phyloP scores from a whole-genome alignment of 176 grass and related monocot species.

The Hsuehochloa calcarea region DNA sequence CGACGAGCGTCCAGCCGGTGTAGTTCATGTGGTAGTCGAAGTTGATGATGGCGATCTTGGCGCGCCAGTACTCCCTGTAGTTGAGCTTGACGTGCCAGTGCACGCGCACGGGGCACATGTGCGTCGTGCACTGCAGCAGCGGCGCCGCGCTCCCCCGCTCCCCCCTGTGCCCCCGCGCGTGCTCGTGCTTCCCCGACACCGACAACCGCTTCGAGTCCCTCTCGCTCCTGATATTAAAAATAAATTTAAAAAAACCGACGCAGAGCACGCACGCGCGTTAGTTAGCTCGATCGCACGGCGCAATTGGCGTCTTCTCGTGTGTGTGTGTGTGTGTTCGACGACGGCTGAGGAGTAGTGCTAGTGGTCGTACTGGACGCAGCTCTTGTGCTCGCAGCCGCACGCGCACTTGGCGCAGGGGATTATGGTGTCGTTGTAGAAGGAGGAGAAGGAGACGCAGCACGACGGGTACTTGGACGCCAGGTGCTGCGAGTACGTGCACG shows the following conservation, averaged over 20 bases:
- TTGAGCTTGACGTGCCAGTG: constrained; percentile 98
- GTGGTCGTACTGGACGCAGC: constrained; percentile 56
- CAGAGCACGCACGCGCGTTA: background rate
- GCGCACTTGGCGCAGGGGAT: constrained; percentile 74
- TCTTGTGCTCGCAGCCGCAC: constrained; percentile 90
- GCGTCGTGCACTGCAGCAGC: constrained; percentile 76
- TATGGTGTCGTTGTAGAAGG: constrained; percentile 97
- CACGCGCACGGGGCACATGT: constrained; percentile 96
- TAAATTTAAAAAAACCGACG: no score
- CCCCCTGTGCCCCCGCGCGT: constrained; percentile 19
- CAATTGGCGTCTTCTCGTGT: background rate
- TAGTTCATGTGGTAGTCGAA: constrained; percentile 98
- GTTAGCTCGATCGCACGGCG: background rate
- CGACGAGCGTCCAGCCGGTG: constrained; percentile 89
- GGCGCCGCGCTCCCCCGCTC: constrained; percentile 21
- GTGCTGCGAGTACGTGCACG: constrained; percentile 84
- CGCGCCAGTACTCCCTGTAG: constrained; percentile 93
- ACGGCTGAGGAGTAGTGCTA: background rate
- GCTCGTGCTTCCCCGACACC: constrained; percentile 48
- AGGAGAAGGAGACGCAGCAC: constrained; percentile 93
- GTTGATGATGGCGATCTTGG: constrained; percentile 86
- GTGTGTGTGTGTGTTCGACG: background rate
- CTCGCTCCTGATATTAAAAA: constrained; percentile 26
- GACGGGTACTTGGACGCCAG: constrained; percentile 79
- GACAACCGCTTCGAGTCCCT: constrained; percentile 52